Evolutionary conservation across 2,329 filamentous ascomycete species (phyloP).

Genomic region (Penicillium sp.): DNA sequence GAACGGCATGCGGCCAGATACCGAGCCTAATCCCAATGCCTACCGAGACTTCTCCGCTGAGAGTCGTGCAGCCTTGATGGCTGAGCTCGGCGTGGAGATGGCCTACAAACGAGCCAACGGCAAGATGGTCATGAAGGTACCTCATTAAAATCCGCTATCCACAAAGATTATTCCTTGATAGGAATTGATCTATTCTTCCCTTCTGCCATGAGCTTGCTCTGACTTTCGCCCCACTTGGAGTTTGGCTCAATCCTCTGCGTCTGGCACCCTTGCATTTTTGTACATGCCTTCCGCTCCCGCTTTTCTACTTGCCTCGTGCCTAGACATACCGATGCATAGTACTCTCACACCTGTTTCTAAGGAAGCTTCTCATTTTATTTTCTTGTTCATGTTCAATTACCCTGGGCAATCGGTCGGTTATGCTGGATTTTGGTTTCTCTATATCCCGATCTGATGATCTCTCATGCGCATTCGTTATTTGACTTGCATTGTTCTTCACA

Average conservation of each 20-base stretch:
- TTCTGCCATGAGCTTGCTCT: neutral
- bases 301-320: slow-evolving; percentile 6
- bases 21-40: slow-evolving; percentile 23
- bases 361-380: slow-evolving; percentile 4
- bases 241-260: neutral
- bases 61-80: slow-evolving; percentile 24
- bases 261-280: slow-evolving; percentile 12
- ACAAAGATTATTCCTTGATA: neutral
- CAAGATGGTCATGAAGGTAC: slow-evolving; percentile 34
- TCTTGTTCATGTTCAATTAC: slow-evolving; percentile 7
- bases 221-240: neutral
- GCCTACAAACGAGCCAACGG: slow-evolving; percentile 40
- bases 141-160: slow-evolving; percentile 12
- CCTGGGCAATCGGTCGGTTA: neutral
- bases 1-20: slow-evolving; percentile 47
- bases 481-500: slow-evolving; percentile 6
- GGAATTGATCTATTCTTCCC: neutral
- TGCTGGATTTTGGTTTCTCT: neutral
- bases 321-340: slow-evolving; percentile 15
- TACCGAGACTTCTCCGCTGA: slow-evolving; percentile 29
- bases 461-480: slow-evolving; percentile 7
- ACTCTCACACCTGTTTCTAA: neutral
- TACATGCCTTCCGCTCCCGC: slow-evolving; percentile 16
- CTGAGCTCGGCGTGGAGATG: slow-evolving; percentile 29
- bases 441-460: slow-evolving; percentile 8